These are phyloP conservation scores for Macrophomina tecta DNA, from an alignment of 2,329 filamentous ascomycete genomes.

Conservation along the genomic window DNA sequence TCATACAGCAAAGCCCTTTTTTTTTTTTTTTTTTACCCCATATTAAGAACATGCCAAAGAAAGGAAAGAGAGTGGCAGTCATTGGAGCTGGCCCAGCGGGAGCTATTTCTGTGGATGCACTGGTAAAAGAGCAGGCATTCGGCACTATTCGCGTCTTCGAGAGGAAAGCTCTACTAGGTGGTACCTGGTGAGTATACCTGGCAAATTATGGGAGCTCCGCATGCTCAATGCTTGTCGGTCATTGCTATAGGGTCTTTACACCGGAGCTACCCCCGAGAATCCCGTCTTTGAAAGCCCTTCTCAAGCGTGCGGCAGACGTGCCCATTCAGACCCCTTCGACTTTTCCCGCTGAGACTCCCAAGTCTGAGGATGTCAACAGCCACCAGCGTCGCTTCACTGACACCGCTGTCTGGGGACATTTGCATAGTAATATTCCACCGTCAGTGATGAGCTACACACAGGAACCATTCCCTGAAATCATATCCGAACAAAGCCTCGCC, in stretches of 20 bases:
- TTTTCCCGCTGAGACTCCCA: constrained; percentile 34
- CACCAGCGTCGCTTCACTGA: constrained; percentile 36
- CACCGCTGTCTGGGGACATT: constrained; percentile 59
- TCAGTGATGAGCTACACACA: constrained; percentile 67
- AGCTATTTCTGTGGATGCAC: constrained; percentile 65
- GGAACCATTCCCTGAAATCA: constrained; percentile 58
- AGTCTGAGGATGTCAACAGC: constrained; percentile 24
- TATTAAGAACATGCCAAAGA: not conserved
- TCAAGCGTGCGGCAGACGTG: constrained; percentile 34
- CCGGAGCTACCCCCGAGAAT: constrained; percentile 32
- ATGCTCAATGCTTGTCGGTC: no score
- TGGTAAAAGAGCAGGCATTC: constrained; percentile 64
- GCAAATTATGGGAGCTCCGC: no score
- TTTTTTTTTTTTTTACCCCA: not conserved
- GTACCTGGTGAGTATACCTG: constrained; percentile 61
- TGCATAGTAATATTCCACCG: constrained; percentile 69
- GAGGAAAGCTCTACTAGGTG: constrained; percentile 63
- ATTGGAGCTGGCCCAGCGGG: constrained; percentile 68
- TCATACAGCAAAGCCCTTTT: no score
- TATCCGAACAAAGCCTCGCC: constrained; percentile 50
- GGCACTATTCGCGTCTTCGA: constrained; percentile 67
- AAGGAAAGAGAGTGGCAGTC: constrained; percentile 53
- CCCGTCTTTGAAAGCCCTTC: constrained; percentile 18
- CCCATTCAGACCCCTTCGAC: constrained; percentile 32
- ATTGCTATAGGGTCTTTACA: constrained; percentile 35